These are phyloP conservation scores for Rhododendron williamsianum DNA, from an alignment of 148 eudicot genomes.

Conservation along the genomic window DNA sequence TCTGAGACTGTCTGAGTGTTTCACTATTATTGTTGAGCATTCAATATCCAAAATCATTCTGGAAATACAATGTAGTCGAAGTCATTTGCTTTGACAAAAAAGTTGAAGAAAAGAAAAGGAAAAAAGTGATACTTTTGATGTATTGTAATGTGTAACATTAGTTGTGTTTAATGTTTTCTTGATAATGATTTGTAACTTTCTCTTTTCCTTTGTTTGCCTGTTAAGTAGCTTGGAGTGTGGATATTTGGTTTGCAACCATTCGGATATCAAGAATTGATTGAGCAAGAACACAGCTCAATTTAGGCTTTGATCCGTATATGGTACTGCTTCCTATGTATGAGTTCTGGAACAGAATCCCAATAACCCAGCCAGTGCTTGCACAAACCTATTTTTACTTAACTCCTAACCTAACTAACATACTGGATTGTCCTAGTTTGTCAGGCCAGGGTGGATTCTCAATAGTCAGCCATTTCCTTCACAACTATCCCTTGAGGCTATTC, in stretches of 20 bases:
- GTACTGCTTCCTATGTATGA: background rate
- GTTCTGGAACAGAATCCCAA: background rate
- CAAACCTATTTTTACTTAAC: background rate
- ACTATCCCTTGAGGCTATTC: background rate
- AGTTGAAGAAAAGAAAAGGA: background rate
- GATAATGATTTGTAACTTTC: background rate
- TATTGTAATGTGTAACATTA: background rate
- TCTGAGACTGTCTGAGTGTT: background rate
- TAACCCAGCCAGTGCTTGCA: background rate
- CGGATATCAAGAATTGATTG: background rate
- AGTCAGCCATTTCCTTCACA: background rate
- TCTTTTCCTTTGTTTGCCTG: background rate
- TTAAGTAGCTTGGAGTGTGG: background rate
- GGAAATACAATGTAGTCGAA: background rate
- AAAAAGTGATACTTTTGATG: background rate
- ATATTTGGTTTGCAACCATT: background rate
- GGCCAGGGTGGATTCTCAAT: background rate
- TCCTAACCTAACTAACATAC: background rate
- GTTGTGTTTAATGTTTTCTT: background rate
- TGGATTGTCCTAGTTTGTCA: background rate
- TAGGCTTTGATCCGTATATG: background rate
- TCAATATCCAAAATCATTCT: background rate
- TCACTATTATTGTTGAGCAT: background rate
- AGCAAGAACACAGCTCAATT: background rate
- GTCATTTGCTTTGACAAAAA: background rate